phyloP scores from a whole-genome alignment of 352 stramenopile species.

The Pythium biforme region DNA sequence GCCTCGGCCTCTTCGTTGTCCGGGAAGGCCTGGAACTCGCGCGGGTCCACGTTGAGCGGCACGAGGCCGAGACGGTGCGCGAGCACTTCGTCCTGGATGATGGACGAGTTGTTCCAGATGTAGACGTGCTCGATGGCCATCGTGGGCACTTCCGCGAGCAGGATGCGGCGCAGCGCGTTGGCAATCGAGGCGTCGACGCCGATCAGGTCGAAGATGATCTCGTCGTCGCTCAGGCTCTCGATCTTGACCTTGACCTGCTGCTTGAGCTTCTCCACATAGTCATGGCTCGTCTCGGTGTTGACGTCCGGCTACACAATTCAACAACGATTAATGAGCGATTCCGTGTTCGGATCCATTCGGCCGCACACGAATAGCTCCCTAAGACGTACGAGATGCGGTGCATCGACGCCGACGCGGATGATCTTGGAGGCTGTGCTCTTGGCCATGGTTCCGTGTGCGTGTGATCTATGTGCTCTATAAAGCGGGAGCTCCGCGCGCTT shows the following conservation, averaged over 20 bases:
- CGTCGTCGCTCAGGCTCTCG: conserved; percentile 77
- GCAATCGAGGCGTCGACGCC: conserved; percentile 91
- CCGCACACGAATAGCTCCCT: background rate
- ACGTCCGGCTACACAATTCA: conserved; percentile 64
- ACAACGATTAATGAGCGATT: background rate
- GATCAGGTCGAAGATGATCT: conserved; percentile 92
- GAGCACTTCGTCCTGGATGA: conserved; percentile 93
- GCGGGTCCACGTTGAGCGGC: conserved; percentile 78
- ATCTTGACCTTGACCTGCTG: conserved; percentile 86
- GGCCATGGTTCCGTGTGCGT: conserved; percentile 41
- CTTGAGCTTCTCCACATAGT: conserved; percentile 82
- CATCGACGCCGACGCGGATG: conserved; percentile 72
- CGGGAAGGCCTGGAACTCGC: conserved; percentile 84
- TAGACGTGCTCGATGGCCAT: conserved; percentile 95
- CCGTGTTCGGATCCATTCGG: background rate
- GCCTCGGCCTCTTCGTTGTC: conserved; percentile 88
- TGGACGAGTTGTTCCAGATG: conserved; percentile 94
- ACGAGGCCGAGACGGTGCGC: conserved; percentile 89
- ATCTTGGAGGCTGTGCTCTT: conserved; percentile 67
- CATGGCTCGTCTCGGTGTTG: conserved; percentile 67
- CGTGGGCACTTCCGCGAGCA: conserved; percentile 90
- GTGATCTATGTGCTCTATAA: conserved; percentile 11
- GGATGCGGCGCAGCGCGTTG: conserved; percentile 90
- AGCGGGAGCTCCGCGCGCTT: background rate
- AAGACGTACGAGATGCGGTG: conserved; percentile 71